phyloP scores from a whole-genome alignment of 139 green algal genomes.

The Haematococcus lacustris region DNA sequence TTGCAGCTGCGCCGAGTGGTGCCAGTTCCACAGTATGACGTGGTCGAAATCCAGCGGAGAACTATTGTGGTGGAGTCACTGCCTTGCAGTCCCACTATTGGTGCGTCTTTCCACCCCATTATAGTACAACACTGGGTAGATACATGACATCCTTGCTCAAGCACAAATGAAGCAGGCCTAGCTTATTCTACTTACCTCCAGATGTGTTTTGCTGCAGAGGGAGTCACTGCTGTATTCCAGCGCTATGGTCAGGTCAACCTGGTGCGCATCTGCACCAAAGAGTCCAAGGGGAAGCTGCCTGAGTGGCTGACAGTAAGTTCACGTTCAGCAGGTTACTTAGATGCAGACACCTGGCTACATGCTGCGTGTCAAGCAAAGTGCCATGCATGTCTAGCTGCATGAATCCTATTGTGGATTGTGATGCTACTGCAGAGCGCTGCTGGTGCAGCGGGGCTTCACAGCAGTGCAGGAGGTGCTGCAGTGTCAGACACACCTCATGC shows the following conservation, averaged over 20 bases:
- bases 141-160: not conserved
- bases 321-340: not conserved
- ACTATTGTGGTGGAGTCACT: constrained; percentile 55
- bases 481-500: constrained; percentile 30
- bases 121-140: not conserved
- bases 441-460: no score
- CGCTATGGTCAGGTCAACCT: constrained; percentile 37
- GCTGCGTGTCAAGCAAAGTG: no score
- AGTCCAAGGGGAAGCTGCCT: constrained; percentile 46
- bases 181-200: not conserved
- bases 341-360: no score
- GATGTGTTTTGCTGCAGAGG: constrained; percentile 28
- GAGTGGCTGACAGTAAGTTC: constrained; percentile 35
- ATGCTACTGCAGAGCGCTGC: no score
- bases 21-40: constrained; percentile 43
- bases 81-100: constrained; percentile 45
- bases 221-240: constrained; percentile 34
- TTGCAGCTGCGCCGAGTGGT: constrained; percentile 21
- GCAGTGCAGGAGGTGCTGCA: no score
- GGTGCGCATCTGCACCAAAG: constrained; percentile 44
- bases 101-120: constrained; percentile 6
- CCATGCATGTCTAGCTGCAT: no score
- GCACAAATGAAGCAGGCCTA: not conserved
- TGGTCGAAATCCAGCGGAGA: constrained; percentile 32
- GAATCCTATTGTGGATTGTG: no score